Evolutionary conservation across 768 basidiomycete genomes (phyloP).

Genomic region (Gelatoporia subvermispora): DNA sequence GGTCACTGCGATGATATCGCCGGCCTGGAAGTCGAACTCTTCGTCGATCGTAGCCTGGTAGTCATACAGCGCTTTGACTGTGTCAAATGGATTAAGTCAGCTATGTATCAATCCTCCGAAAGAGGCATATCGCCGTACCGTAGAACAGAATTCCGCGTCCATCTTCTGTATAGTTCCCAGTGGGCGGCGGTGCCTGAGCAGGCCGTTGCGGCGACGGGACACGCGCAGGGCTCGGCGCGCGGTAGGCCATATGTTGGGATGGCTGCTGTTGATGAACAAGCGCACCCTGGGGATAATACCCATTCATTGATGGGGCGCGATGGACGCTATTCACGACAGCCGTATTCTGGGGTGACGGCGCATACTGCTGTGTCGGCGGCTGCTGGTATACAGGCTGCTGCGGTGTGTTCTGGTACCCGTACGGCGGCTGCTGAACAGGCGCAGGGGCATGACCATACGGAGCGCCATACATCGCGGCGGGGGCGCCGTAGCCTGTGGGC

Average conservation of each 20-base stretch:
- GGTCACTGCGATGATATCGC: conserved; percentile 94
- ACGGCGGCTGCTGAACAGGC: conserved; percentile 17
- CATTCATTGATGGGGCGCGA: conserved; percentile 23
- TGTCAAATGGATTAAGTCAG: background rate
- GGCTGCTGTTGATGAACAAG: conserved; percentile 28
- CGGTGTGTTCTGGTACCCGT: conserved; percentile 2
- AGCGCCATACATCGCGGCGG: conserved; percentile 20
- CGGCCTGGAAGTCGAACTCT: conserved; percentile 94
- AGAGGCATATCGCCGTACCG: conserved; percentile 43
- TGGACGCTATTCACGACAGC: conserved; percentile 22
- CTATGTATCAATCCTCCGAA: background rate
- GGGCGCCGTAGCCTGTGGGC: conserved; percentile 8
- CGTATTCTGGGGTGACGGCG: conserved; percentile 6
- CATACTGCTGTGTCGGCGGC: conserved; percentile 9
- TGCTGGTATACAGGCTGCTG: conserved; percentile 19
- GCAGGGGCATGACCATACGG: conserved; percentile 22
- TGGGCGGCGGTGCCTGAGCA: conserved; percentile 36
- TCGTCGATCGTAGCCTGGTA: conserved; percentile 81
- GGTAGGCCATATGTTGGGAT: conserved; percentile 31
- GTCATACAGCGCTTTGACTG: conserved; percentile 89
- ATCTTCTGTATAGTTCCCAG: conserved; percentile 76
- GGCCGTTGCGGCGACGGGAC: conserved; percentile 47
- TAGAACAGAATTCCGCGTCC: conserved; percentile 84
- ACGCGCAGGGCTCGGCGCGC: conserved; percentile 39
- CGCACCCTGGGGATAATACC: conserved; percentile 29